These are phyloP conservation scores for Yamadazyma phyllophila DNA, from an alignment of 805 yeast species.

Conservation along the genomic window DNA sequence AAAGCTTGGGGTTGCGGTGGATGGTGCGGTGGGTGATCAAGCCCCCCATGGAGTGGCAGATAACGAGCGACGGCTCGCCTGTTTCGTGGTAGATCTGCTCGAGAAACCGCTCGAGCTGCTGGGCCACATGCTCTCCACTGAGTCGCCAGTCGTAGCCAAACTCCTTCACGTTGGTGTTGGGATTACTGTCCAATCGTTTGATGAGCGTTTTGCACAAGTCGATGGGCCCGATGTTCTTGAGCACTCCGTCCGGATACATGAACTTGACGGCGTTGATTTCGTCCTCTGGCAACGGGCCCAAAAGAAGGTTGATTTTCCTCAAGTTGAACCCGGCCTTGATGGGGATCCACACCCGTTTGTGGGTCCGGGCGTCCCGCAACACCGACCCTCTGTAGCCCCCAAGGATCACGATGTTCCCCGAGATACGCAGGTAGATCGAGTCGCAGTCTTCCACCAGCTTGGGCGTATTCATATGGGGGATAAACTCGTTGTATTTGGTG, in stretches of 20 bases:
- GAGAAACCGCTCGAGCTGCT: slow-evolving; percentile 51
- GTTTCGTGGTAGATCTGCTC: slow-evolving; percentile 43
- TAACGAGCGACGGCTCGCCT: slow-evolving; percentile 61
- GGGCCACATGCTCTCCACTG: slow-evolving; percentile 55
- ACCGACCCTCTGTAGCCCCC: slow-evolving; percentile 91
- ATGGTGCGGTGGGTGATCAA: slow-evolving; percentile 77
- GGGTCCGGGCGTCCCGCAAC: slow-evolving; percentile 61
- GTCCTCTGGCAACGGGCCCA: slow-evolving; percentile 74
- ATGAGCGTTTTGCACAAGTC: slow-evolving; percentile 69
- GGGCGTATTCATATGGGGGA: slow-evolving; percentile 24
- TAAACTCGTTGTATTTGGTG: slow-evolving; percentile 44
- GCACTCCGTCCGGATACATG: slow-evolving; percentile 71
- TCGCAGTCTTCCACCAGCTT: slow-evolving; percentile 24
- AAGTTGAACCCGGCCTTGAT: slow-evolving; percentile 79
- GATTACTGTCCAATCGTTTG: slow-evolving; percentile 49
- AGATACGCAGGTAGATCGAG: slow-evolving; percentile 54
- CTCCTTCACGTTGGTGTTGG: slow-evolving; percentile 60
- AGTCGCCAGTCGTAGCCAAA: slow-evolving; percentile 96
- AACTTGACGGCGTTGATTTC: slow-evolving; percentile 53
- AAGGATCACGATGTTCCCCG: slow-evolving; percentile 75
- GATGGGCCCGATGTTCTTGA: slow-evolving; percentile 83
- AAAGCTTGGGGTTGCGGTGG: slow-evolving; percentile 61
- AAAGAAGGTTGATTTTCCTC: slow-evolving; percentile 60
- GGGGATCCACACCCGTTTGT: slow-evolving; percentile 81
- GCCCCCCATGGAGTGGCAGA: slow-evolving; percentile 97